Evolutionary conservation across 2,329 filamentous ascomycete genomes (phyloP), one percentile per base, ranked within the genome.

Genomic region (Fusarium anguioides): DNA sequence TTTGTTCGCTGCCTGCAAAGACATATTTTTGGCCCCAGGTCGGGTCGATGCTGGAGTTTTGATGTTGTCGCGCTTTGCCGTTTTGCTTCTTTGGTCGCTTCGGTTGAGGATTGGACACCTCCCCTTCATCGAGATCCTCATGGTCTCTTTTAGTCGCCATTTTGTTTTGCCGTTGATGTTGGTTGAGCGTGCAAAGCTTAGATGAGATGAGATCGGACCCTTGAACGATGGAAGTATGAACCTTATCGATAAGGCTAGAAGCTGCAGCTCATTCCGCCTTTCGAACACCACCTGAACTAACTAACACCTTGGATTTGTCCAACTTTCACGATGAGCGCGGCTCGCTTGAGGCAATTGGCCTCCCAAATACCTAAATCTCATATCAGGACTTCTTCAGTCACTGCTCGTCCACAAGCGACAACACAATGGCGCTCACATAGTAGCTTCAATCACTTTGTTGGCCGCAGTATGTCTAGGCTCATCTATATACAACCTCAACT

Each of bases 1-100:
- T 67, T 60, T 84, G 81, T 42, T 87, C 84, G 15, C 87, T 78
- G n/a, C 85, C 85, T 8, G 90, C 89, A 70, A 94, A 91, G 40
- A 90, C 90, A 72, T 88, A 87, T 76, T 88, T 87, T 78, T 93
- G 91, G 37, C 91, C 91, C 76, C 88, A 92, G 4, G 87, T 86
- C 11, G 87, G 84, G 75, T 93, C 85, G 59, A 89, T 82, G 46
- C 80, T 78, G 6, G 81, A 79, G 66, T 81, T 79, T 59, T 81
- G 77, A 51, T 81, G 78, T 49, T 81, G 78, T 60, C 77, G 78
- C 56, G 76, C 60, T 70, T 77, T 81, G 33, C 71, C 62, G 37
- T 71, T 68, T 40, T 74, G 70, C 61, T 74, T 76, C 63, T 70
- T 74, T 42, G 70, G 42, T 36, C 74, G 71, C 40, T 73, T 75